Evolutionary conservation across 2,329 filamentous ascomycete species (phyloP).

Genomic region (Zymoseptoria pseudotritici): DNA sequence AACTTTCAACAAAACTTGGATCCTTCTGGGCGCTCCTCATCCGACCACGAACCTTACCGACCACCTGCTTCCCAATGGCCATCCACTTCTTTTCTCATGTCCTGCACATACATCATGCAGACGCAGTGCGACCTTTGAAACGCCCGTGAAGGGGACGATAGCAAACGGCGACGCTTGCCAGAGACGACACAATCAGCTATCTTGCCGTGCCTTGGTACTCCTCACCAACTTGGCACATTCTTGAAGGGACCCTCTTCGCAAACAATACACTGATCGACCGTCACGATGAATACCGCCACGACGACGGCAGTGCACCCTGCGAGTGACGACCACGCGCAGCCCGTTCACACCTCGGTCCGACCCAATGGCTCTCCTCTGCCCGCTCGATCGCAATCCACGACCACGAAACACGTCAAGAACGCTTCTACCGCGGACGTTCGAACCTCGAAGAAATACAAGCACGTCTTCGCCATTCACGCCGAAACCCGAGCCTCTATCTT

Average conservation of each 20-base stretch:
- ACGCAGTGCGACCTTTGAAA: not conserved
- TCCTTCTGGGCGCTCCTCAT: not conserved
- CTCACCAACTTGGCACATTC: not conserved
- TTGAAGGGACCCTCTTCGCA: not conserved
- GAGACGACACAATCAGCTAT: not conserved
- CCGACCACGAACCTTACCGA: not conserved
- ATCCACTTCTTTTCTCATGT: not conserved
- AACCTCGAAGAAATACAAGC: slow-evolving; percentile 65
- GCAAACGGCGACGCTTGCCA: not conserved
- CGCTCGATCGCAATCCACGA: not conserved
- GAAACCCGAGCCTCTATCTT: slow-evolving; percentile 66
- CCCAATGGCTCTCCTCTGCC: slow-evolving; percentile 1
- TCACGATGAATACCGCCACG: slow-evolving; percentile 1
- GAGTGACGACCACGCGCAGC: not conserved
- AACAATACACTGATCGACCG: not conserved
- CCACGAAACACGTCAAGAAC: not conserved
- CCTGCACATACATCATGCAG: not conserved
- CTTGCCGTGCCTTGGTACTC: not conserved
- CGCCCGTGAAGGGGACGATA: not conserved
- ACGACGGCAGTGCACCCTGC: slow-evolving; percentile 3
- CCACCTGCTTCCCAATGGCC: not conserved
- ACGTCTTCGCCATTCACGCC: slow-evolving; percentile 82
- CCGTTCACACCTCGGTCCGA: not conserved
- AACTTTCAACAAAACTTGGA: not conserved
- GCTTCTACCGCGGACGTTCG: not conserved